phyloP scores from a whole-genome alignment of 257 asterid genomes.

The Nicotiana benthamiana region DNA sequence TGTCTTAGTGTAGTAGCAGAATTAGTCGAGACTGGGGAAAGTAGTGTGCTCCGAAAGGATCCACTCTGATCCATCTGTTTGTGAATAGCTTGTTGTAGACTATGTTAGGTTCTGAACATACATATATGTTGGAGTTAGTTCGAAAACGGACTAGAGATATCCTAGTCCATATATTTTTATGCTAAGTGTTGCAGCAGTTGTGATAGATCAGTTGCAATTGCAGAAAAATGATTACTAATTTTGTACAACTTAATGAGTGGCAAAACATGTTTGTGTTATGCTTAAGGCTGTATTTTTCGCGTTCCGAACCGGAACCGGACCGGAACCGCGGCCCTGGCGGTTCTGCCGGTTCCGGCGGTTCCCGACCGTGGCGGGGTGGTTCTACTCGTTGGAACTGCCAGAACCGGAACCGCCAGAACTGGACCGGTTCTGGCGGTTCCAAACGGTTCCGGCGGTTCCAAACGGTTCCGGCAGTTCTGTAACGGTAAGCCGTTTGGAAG shows the following conservation, averaged over 20 bases:
- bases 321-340: too few relatives aligned
- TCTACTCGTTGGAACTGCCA: too few relatives aligned
- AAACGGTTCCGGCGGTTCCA: too few relatives aligned
- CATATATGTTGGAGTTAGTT: slow-evolving; percentile 8
- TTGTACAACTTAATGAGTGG: neutral
- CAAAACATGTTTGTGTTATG: neutral
- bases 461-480: too few relatives aligned
- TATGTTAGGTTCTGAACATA: slow-evolving; percentile 12
- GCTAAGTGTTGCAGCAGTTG: neutral
- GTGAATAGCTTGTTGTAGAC: slow-evolving; percentile 23
- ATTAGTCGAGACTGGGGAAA: slow-evolving; percentile 6
- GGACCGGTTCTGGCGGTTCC: too few relatives aligned
- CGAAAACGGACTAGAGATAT: neutral
- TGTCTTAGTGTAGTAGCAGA: neutral
- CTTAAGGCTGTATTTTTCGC: too few relatives aligned
- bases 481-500: too few relatives aligned
- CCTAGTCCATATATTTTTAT: neutral
- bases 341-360: too few relatives aligned
- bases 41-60: slow-evolving; percentile 16
- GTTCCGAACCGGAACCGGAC: too few relatives aligned
- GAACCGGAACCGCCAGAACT: too few relatives aligned
- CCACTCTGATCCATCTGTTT: slow-evolving; percentile 15
- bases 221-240: neutral
- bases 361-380: too few relatives aligned
- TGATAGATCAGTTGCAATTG: neutral